phyloP scores from a whole-genome alignment of 495 filamentous ascomycete species.

The Podospora bellae-mahoneyi region DNA sequence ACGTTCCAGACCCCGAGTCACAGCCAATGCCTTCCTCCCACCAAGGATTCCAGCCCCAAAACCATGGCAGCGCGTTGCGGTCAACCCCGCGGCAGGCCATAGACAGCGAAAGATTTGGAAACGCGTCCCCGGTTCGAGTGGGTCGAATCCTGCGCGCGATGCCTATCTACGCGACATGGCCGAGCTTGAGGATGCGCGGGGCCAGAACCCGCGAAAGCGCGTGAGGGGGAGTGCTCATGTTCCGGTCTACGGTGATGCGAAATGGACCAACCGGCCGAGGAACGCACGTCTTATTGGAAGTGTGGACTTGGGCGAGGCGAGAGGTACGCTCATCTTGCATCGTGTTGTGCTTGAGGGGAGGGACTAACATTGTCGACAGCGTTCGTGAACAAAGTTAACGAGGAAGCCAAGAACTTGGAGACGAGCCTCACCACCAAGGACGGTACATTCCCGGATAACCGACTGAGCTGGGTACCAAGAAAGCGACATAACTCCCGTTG shows the following conservation, averaged over 20 bases:
- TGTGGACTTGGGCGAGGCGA: slow-evolving; percentile 27
- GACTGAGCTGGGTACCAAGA: slow-evolving; percentile 27
- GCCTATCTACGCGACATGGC: slow-evolving; percentile 19
- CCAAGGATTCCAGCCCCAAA: slow-evolving; percentile 20
- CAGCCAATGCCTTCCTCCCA: slow-evolving; percentile 26
- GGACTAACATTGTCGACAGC: background rate
- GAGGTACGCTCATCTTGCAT: slow-evolving; percentile 19
- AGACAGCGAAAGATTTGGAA: slow-evolving; percentile 35
- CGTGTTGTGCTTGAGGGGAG: background rate
- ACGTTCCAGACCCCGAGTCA: slow-evolving; percentile 21
- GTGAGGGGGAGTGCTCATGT: slow-evolving; percentile 21
- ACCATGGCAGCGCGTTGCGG: slow-evolving; percentile 34
- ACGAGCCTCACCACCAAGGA: slow-evolving; percentile 9
- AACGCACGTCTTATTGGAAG: slow-evolving; percentile 18
- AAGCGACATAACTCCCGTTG: slow-evolving; percentile 37
- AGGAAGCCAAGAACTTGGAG: background rate
- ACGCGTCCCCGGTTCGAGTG: slow-evolving; percentile 25
- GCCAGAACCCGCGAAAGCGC: slow-evolving; percentile 27
- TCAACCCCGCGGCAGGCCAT: slow-evolving; percentile 19
- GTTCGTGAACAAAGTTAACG: slow-evolving; percentile 7
- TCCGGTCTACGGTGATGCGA: slow-evolving; percentile 22
- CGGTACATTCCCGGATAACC: slow-evolving; percentile 25
- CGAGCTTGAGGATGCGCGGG: slow-evolving; percentile 28
- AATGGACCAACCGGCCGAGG: slow-evolving; percentile 21
- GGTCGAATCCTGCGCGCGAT: background rate